phyloP scores from a whole-genome alignment of 805 yeast genomes.

The Barnettozyma californica region DNA sequence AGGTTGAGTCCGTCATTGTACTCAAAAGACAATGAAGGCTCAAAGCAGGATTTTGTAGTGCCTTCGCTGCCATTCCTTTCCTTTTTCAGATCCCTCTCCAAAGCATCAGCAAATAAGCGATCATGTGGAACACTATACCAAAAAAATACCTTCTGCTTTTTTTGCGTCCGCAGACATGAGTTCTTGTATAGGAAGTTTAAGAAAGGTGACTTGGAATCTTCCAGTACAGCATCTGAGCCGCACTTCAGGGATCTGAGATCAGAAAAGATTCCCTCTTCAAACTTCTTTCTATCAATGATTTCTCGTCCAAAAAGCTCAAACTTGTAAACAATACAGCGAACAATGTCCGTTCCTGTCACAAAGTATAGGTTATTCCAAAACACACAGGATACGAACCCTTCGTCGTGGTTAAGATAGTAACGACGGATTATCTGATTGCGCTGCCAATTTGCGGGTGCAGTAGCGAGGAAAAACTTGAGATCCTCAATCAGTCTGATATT shows the following conservation, averaged over 20 bases:
- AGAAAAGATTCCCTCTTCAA: slow-evolving; percentile 93
- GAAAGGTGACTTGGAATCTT: slow-evolving; percentile 80
- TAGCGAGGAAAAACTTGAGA: slow-evolving; percentile 77
- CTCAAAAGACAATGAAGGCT: slow-evolving; percentile 75
- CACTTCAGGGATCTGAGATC: slow-evolving; percentile 83
- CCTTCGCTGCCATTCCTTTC: slow-evolving; percentile 57
- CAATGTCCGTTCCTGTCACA: slow-evolving; percentile 94
- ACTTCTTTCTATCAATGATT: slow-evolving; percentile 82
- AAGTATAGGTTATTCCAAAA: slow-evolving; percentile 87
- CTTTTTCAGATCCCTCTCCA: slow-evolving; percentile 85
- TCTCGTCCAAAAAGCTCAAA: slow-evolving; percentile 87
- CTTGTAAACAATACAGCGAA: slow-evolving; percentile 82
- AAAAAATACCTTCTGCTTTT: slow-evolving; percentile 93
- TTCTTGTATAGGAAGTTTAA: slow-evolving; percentile 80
- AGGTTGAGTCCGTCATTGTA: slow-evolving; percentile 45
- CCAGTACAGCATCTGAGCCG: slow-evolving; percentile 82
- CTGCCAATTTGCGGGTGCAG: slow-evolving; percentile 95
- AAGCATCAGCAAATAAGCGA: slow-evolving; percentile 83
- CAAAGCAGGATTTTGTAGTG: slow-evolving; percentile 66
- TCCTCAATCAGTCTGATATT: slow-evolving; percentile 65
- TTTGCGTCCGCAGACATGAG: slow-evolving; percentile 86
- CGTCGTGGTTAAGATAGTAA: slow-evolving; percentile 80
- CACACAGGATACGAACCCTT: slow-evolving; percentile 89
- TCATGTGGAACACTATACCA: slow-evolving; percentile 98
- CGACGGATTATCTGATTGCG: slow-evolving; percentile 82